phyloP scores from a whole-genome alignment of 306 rosid genomes.

The Prunus salicina region DNA sequence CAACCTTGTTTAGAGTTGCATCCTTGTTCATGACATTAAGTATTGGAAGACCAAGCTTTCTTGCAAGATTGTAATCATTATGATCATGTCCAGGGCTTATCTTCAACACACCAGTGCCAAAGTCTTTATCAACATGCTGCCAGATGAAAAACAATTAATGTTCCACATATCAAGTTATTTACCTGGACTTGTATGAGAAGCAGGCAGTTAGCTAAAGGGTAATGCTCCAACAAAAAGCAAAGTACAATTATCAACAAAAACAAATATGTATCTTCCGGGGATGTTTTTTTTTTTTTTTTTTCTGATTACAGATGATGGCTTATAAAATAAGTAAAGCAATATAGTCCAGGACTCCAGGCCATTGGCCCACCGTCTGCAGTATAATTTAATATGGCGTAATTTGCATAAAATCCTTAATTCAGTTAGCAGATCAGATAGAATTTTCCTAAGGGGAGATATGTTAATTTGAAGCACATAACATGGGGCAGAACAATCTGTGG shows the following conservation, averaged over 20 bases:
- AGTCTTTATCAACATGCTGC: slow-evolving; percentile 85
- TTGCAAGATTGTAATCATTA: slow-evolving; percentile 86
- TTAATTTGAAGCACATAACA: no score
- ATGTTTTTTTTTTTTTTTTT: background rate
- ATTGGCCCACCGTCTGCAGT: background rate
- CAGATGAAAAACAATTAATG: slow-evolving; percentile 18
- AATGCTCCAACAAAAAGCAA: background rate
- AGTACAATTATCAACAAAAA: background rate
- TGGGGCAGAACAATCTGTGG: background rate
- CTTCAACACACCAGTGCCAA: slow-evolving; percentile 94
- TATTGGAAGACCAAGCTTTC: slow-evolving; percentile 95
- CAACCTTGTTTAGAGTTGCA: slow-evolving; percentile 87
- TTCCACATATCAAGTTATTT: background rate
- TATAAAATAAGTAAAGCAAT: background rate
- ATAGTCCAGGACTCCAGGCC: background rate
- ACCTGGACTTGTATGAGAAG: background rate
- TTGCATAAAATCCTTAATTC: background rate
- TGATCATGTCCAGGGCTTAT: slow-evolving; percentile 99
- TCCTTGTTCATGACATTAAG: slow-evolving; percentile 98
- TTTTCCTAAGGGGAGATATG: background rate
- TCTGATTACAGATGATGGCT: background rate
- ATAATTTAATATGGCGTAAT: background rate
- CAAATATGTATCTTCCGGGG: background rate
- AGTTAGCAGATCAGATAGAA: background rate
- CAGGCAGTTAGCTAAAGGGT: background rate